A percentile compares a stretch with the other conserved stretches of the same genome.
phyloP scores from a whole-genome alignment of 2,329 filamentous ascomycete genomes.

The Epichloe bromicola region DNA sequence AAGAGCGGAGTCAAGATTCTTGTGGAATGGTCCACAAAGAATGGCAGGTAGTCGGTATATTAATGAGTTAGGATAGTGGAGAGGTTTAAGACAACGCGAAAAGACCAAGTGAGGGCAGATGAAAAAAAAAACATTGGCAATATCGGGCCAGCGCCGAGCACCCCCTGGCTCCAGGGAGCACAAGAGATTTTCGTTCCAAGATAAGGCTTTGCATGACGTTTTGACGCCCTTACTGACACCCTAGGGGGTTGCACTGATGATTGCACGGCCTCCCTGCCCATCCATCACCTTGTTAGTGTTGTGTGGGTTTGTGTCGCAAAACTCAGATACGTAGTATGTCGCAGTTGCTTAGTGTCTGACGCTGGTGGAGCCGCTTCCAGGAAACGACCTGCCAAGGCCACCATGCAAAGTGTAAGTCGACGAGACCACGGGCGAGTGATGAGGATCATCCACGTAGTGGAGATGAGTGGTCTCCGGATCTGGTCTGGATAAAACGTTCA shows the following conservation, averaged over 20 bases:
- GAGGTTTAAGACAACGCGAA: not conserved
- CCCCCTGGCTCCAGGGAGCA: not conserved
- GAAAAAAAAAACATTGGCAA: not conserved
- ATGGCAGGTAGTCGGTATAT: not conserved
- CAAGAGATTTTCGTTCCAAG: not conserved
- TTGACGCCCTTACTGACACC: not conserved
- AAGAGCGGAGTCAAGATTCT: not conserved
- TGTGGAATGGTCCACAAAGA: constrained; percentile 1
- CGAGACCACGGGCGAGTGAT: not conserved
- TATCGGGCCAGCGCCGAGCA: not conserved
- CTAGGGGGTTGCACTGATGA: not conserved
- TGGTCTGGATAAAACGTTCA: not conserved
- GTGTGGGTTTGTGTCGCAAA: not conserved
- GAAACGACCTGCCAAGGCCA: not conserved
- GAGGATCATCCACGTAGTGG: not conserved
- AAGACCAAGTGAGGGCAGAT: not conserved
- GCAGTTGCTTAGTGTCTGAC: not conserved
- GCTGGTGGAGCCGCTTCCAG: not conserved
- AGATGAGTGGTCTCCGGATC: not conserved
- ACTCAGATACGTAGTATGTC: not conserved
- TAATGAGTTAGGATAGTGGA: not conserved
- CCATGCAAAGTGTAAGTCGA: not conserved
- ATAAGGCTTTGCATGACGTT: not conserved
- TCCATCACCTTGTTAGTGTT: no score
- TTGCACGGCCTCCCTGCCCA: not conserved